phyloP scores from a whole-genome alignment of 768 basidiomycete genomes.

The Leccinellum luteum region DNA sequence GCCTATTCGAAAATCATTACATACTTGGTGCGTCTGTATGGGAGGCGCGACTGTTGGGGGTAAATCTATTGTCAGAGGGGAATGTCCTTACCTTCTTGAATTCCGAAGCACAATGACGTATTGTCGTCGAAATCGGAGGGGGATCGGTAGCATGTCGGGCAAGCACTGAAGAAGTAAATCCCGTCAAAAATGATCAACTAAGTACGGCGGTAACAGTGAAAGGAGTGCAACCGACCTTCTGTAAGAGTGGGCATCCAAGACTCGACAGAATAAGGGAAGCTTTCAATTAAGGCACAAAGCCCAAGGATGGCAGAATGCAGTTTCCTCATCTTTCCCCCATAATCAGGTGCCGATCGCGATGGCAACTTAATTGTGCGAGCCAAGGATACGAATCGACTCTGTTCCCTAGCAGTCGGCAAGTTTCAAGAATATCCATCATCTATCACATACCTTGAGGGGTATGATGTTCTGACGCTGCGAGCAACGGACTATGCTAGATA shows the following conservation, averaged over 20 bases:
- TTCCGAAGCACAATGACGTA: constrained; percentile 80
- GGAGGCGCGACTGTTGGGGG: background rate
- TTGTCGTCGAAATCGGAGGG: constrained; percentile 86
- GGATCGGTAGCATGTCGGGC: constrained; percentile 82
- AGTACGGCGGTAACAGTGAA: background rate
- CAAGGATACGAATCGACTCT: constrained; percentile 80
- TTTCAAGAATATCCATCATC: background rate
- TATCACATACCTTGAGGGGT: constrained; percentile 64
- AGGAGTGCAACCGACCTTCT: constrained; percentile 48
- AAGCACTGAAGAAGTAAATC: constrained; percentile 48
- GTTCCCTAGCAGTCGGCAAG: constrained; percentile 5
- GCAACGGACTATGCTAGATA: constrained; percentile 85
- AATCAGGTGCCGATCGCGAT: constrained; percentile 61
- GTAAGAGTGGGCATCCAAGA: constrained; percentile 86
- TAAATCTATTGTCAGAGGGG: constrained; percentile 2
- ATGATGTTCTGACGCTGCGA: constrained; percentile 87
- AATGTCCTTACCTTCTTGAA: constrained; percentile 71
- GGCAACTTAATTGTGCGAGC: constrained; percentile 65
- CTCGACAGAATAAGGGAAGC: constrained; percentile 94
- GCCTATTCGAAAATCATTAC: constrained; percentile 1
- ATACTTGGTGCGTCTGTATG: constrained; percentile 61
- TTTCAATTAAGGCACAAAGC: constrained; percentile 90
- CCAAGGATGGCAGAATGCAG: constrained; percentile 92
- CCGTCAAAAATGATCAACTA: background rate
- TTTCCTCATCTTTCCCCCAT: constrained; percentile 67